Evolutionary conservation across 2,329 filamentous ascomycete genomes (phyloP), one percentile per base, ranked within the genome.

Genomic region (Fusarium lyarnte): DNA sequence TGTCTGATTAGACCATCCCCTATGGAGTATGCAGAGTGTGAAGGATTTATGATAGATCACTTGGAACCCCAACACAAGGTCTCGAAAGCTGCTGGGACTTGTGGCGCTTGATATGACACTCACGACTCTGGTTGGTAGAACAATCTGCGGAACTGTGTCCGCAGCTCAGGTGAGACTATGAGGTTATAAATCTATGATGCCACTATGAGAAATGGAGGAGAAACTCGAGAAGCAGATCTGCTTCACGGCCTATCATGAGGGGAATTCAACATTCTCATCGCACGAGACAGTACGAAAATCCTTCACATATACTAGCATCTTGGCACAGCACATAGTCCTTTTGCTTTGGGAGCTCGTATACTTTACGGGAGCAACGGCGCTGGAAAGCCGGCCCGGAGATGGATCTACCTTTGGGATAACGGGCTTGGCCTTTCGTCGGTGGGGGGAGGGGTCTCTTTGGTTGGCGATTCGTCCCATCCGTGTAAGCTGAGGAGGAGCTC

Each of bases 1-100:
- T 74, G 70, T 76, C 64, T 77, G 76, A 77, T 76, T 77, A 77
- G 74, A 51, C 60, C 55, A 70, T 74, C 25, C 33, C 43, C 35
- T 42, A 43, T 46, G 39, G 45, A 69, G 57, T 38, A 47, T 38
- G 29, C 8, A 39, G 45, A 58, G 61, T 64, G 52, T 61, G 55
- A 36, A 67, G 43, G 42, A 66, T 35, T 49, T 70, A 58, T 77
- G 75, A 77, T 54, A 39, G 38, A 73, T 77, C 74, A 77, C 46
- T 36, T 59, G 36, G 69, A 59, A 38, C 43, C 47, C 61, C 62
- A 53, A 55, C 58, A 67, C 53, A 63, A 46, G 52, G 66, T 60
- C 58, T 65, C 57, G 51, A 63, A 45, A 63, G 60, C 42, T 54
- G 39, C 33, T 66, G 38, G 52, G 27, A 39, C 59, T 29, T 59